These are phyloP conservation scores for Trichoderma endophyticum DNA, from an alignment of 2,329 filamentous ascomycete species.

Conservation along the genomic window DNA sequence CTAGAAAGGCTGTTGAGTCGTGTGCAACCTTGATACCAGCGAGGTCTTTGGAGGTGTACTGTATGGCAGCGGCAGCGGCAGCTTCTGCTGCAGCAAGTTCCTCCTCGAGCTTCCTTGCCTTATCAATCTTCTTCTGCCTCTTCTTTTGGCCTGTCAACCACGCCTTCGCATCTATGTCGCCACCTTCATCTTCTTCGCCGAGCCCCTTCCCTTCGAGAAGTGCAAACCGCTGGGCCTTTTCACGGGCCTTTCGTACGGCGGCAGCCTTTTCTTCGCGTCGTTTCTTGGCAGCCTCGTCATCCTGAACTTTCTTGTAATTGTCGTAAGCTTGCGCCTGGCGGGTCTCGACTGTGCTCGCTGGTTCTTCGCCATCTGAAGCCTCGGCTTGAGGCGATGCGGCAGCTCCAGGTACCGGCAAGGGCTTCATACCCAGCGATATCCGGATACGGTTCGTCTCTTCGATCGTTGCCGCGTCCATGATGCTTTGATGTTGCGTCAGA, in stretches of 20 bases:
- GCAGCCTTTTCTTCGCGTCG: slow-evolving; percentile 77
- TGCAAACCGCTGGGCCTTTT: slow-evolving; percentile 72
- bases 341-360: slow-evolving; percentile 78
- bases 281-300: slow-evolving; percentile 72
- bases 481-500: background rate
- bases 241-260: slow-evolving; percentile 81
- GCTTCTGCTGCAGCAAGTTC: slow-evolving; percentile 76
- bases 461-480: slow-evolving; percentile 69
- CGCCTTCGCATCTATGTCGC: slow-evolving; percentile 70
- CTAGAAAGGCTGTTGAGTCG: slow-evolving; percentile 76
- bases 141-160: slow-evolving; percentile 93
- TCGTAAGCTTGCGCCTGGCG: slow-evolving; percentile 69
- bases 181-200: slow-evolving; percentile 67
- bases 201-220: slow-evolving; percentile 79
- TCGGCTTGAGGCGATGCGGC: slow-evolving; percentile 45
- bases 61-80: slow-evolving; percentile 55
- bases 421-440: slow-evolving; percentile 83
- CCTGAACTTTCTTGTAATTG: slow-evolving; percentile 64
- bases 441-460: slow-evolving; percentile 94
- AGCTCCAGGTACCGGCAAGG: slow-evolving; percentile 76
- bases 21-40: slow-evolving; percentile 91
- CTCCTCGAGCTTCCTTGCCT: slow-evolving; percentile 67
- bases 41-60: slow-evolving; percentile 83
- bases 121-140: slow-evolving; percentile 84
- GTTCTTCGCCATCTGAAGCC: slow-evolving; percentile 59